Evolutionary conservation across 805 yeast species (phyloP).

Genomic region (Candida broadrunensis): DNA sequence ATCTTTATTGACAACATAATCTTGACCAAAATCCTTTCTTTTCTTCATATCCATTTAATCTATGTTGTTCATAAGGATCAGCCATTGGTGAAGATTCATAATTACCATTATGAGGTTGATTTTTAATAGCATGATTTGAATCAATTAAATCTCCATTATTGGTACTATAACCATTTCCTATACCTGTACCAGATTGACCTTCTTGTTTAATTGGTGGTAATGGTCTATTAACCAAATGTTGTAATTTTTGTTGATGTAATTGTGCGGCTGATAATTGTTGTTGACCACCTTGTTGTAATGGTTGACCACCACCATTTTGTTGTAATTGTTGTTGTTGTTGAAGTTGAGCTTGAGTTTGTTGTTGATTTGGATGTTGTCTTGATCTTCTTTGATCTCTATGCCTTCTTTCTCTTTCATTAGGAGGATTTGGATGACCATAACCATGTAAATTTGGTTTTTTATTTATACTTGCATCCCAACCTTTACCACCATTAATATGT

Average conservation of each 20-base stretch:
- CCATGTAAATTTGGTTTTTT: constrained; percentile 81
- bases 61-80: constrained; percentile 40
- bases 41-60: constrained; percentile 30
- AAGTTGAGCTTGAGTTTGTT: constrained; percentile 13
- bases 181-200: constrained; percentile 15
- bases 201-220: constrained; percentile 48
- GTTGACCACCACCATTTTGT: constrained; percentile 1
- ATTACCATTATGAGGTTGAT: constrained; percentile 15
- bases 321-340: constrained; percentile 10
- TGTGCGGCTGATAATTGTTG: constrained; percentile 44
- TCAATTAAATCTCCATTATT: not conserved
- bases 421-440: constrained; percentile 70
- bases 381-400: constrained; percentile 45
- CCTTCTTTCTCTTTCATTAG: constrained; percentile 44
- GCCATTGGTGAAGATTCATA: constrained; percentile 11
- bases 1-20: constrained; percentile 38
- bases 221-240: constrained; percentile 46
- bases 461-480: constrained; percentile 76
- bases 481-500: constrained; percentile 73
- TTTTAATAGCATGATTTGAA: constrained; percentile 17
- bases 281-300: constrained; percentile 15
- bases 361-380: constrained; percentile 34
- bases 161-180: not conserved
- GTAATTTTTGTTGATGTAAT: constrained; percentile 47
- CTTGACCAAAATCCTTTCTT: constrained; percentile 41